A percentile compares a stretch with the other conserved stretches of the same genome.
phyloP scores from a whole-genome alignment of 192 early-diverging fungal genomes.

The Coemansia sp. region DNA sequence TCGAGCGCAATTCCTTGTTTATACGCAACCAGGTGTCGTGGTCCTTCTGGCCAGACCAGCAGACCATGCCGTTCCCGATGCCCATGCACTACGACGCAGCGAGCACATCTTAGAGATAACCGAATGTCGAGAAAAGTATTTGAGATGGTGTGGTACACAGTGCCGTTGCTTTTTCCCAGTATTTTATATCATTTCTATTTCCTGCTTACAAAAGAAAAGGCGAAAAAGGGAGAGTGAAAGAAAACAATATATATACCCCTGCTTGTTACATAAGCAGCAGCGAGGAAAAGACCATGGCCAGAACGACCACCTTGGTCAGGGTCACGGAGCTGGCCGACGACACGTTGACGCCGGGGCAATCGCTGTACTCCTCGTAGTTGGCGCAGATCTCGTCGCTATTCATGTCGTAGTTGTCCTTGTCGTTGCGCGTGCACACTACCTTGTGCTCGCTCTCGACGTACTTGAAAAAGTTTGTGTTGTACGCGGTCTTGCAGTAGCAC shows the following conservation, averaged over 20 bases:
- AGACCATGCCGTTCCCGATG: too few species aligned
- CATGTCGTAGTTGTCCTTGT: constrained; percentile 22
- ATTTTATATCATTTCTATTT: too few species aligned
- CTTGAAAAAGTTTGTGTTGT: constrained; percentile 45
- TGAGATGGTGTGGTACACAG: too few species aligned
- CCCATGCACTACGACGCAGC: not conserved
- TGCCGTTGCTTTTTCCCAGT: too few species aligned
- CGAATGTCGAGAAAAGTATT: too few species aligned
- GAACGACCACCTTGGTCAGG: constrained; percentile 32
- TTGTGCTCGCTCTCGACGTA: constrained; percentile 14
- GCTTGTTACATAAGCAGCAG: constrained; percentile 17
- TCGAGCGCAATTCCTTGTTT: constrained; percentile 31
- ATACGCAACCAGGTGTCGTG: constrained; percentile 43
- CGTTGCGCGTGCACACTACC: constrained; percentile 41
- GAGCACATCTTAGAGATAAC: too few species aligned
- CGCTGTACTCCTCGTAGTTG: constrained; percentile 39
- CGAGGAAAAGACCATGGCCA: constrained; percentile 31
- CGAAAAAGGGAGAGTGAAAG: too few species aligned
- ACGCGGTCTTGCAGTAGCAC: constrained; percentile 49
- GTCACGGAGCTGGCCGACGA: constrained; percentile 18
- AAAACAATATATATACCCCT: too few species aligned
- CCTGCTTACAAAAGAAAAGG: too few species aligned
- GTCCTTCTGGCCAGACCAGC: constrained; percentile 3
- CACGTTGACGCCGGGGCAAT: constrained; percentile 35
- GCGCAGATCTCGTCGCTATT: constrained; percentile 33